Percentiles rank a stretch among this genome's conserved stretches.
Evolutionary conservation across 306 rosid species (phyloP).

Genomic region (Fragaria vesca): DNA sequence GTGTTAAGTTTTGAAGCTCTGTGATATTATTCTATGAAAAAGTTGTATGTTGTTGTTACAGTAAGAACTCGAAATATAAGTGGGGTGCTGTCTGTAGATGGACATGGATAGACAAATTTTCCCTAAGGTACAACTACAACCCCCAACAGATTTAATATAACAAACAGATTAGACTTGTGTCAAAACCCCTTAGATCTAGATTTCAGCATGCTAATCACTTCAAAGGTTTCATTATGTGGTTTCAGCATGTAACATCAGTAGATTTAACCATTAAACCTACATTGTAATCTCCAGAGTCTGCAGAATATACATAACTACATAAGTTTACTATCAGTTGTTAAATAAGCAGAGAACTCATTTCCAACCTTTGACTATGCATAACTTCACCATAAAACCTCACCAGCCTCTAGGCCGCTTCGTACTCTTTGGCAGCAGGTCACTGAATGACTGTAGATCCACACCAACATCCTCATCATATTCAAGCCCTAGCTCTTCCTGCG

Average conservation of each 20-base stretch:
- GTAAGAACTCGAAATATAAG: neutral
- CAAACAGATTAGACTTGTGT: neutral
- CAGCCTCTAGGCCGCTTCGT: slow-evolving; percentile 58
- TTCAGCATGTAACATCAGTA: slow-evolving; percentile 9
- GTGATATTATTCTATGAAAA: slow-evolving; percentile 1
- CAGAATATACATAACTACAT: slow-evolving; percentile 16
- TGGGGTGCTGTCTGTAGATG: neutral
- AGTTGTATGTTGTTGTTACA: slow-evolving; percentile 5
- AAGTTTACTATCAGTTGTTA: slow-evolving; percentile 8
- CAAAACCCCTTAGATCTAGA: neutral
- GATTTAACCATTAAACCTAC: neutral
- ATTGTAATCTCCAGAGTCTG: slow-evolving; percentile 7
- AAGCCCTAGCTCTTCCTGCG: slow-evolving; percentile 88
- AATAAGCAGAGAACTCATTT: slow-evolving; percentile 20
- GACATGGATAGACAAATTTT: neutral
- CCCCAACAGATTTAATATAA: neutral
- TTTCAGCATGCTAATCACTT: neutral
- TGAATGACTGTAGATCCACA: slow-evolving; percentile 63
- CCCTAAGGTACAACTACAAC: neutral
- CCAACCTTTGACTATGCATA: slow-evolving; percentile 15
- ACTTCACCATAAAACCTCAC: slow-evolving; percentile 33
- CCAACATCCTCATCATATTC: slow-evolving; percentile 79
- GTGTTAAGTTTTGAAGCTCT: neutral
- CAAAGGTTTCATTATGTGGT: neutral
- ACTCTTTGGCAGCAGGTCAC: slow-evolving; percentile 56